Evolutionary conservation across 208 protist species (phyloP).

Genomic region (Leishmania braziliensis): DNA sequence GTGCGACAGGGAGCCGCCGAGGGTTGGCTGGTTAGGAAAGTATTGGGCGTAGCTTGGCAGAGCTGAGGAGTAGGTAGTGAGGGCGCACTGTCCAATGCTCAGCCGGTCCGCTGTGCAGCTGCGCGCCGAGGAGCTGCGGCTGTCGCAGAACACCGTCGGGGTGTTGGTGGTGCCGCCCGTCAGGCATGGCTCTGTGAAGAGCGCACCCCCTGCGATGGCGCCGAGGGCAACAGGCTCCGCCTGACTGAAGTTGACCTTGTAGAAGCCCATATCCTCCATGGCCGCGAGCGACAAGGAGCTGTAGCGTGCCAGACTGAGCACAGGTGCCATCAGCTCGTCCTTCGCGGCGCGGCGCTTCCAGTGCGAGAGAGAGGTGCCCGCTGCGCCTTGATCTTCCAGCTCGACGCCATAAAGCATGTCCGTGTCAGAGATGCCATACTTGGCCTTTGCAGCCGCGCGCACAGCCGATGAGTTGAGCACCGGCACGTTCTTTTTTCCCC

Average conservation of each 20-base stretch:
- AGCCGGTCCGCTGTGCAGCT: conserved; percentile 46
- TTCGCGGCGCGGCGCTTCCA: conserved; percentile 82
- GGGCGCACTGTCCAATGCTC: conserved; percentile 38
- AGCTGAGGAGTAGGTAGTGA: conserved; percentile 11
- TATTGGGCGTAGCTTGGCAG: conserved; percentile 49
- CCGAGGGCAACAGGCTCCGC: conserved; percentile 76
- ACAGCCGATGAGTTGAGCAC: conserved; percentile 46
- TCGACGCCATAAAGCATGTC: conserved; percentile 48
- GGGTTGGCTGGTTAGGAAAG: conserved; percentile 28
- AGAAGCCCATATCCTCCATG: conserved; percentile 83
- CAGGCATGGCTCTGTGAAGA: conserved; percentile 47
- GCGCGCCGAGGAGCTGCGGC: neutral
- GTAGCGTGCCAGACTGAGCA: conserved; percentile 37
- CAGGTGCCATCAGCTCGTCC: conserved; percentile 85
- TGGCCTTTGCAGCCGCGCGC: conserved; percentile 30
- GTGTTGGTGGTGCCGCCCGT: conserved; percentile 27
- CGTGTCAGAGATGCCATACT: conserved; percentile 56
- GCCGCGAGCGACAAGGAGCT: conserved; percentile 73
- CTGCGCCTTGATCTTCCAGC: conserved; percentile 55
- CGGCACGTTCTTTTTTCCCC: conserved; percentile 34
- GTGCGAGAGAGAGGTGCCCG: conserved; percentile 49
- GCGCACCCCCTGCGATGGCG: conserved; percentile 44
- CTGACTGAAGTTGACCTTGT: conserved; percentile 57
- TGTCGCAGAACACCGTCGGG: conserved; percentile 64
- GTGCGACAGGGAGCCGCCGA: conserved; percentile 24